phyloP scores from a whole-genome alignment of 768 basidiomycete species.

The Filobasidium wieringae region DNA sequence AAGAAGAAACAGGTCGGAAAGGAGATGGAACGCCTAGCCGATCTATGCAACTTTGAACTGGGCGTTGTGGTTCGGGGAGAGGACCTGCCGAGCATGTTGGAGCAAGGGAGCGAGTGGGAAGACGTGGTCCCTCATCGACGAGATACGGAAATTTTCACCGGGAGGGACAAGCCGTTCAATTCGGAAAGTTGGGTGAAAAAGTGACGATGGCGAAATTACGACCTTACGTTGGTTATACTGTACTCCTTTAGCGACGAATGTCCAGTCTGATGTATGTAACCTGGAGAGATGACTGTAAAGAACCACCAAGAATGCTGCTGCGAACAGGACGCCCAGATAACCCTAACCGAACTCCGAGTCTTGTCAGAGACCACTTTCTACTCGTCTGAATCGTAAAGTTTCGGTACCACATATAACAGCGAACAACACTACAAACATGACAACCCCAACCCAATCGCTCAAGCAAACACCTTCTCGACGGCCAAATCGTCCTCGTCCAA shows the following conservation, averaged over 20 bases:
- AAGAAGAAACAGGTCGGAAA: background rate
- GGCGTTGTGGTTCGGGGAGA: constrained; percentile 8
- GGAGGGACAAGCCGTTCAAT: constrained; percentile 9
- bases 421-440: background rate
- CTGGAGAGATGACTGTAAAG: too few relatives aligned
- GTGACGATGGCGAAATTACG: too few relatives aligned
- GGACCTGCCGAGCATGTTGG: constrained; percentile 10
- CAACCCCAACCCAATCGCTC: constrained; percentile 25
- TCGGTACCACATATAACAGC: too few relatives aligned
- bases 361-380: too few relatives aligned
- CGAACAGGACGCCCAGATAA: too few relatives aligned
- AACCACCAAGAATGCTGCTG: too few relatives aligned
- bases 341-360: too few relatives aligned
- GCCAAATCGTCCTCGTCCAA: constrained; percentile 66
- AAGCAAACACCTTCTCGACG: constrained; percentile 82
- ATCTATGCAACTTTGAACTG: constrained; percentile 9
- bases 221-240: too few relatives aligned
- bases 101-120: constrained; percentile 12
- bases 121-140: constrained; percentile 10
- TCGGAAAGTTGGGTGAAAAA: background rate
- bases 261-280: too few relatives aligned
- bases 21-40: background rate
- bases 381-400: too few relatives aligned
- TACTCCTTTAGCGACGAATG: too few relatives aligned
- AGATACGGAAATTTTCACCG: background rate